Evolutionary conservation across 2,329 filamentous ascomycete genomes (phyloP).

Genomic region (Xylariaceae sp.): DNA sequence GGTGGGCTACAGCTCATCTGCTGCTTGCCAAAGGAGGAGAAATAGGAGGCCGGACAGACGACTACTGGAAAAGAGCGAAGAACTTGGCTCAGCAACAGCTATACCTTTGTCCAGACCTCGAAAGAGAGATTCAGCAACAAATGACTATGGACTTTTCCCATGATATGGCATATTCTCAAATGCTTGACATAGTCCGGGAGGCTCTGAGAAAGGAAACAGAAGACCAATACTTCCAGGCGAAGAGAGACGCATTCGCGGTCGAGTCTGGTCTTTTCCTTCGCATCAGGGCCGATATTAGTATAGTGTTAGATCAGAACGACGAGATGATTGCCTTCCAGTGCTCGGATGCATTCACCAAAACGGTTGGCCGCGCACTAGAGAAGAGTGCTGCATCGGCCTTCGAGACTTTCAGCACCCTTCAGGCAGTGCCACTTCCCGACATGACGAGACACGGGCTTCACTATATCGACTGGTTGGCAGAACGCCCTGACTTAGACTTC

Average conservation of each 20-base stretch:
- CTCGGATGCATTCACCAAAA: slow-evolving; percentile 1
- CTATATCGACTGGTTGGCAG: slow-evolving; percentile 5
- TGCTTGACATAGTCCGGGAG: background rate
- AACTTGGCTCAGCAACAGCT: slow-evolving; percentile 2
- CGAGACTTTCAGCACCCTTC: slow-evolving; percentile 5
- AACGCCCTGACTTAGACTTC: slow-evolving; percentile 5
- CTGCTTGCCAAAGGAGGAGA: background rate
- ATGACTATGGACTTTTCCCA: background rate
- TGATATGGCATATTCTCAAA: background rate
- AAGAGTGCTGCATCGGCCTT: background rate
- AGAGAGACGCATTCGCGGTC: background rate
- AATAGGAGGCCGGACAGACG: background rate
- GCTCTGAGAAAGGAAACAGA: background rate
- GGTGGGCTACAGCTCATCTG: background rate
- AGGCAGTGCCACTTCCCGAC: slow-evolving; percentile 7
- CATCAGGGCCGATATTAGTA: background rate
- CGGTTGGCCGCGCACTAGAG: background rate
- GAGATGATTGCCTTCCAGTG: slow-evolving; percentile 1
- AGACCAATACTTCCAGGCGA: slow-evolving; percentile 1
- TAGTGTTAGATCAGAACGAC: slow-evolving; percentile 1
- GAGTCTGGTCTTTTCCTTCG: background rate
- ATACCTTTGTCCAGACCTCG: background rate
- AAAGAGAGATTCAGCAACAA: background rate
- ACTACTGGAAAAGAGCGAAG: slow-evolving; percentile 1
- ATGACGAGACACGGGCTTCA: slow-evolving; percentile 6